These are phyloP conservation scores for Dryadomyces sulphureus DNA, from an alignment of 2,329 filamentous ascomycete genomes.

Conservation along the genomic window DNA sequence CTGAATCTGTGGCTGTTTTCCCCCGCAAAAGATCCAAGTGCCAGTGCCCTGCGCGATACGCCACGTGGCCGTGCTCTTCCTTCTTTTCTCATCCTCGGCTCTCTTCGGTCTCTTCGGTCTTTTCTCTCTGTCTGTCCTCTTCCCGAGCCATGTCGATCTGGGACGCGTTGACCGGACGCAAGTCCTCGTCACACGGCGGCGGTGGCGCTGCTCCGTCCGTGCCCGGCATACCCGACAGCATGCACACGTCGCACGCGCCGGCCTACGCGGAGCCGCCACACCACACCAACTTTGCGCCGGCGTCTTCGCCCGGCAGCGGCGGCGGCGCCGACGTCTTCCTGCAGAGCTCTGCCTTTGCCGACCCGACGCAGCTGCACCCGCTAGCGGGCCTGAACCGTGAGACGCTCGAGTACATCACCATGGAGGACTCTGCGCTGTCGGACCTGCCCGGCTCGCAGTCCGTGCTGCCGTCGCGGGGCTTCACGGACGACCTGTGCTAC, in stretches of 20 bases:
- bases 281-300: constrained; percentile 35
- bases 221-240: constrained; percentile 21
- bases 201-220: constrained; percentile 16
- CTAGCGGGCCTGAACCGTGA: constrained; percentile 87
- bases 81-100: neutral
- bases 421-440: constrained; percentile 83
- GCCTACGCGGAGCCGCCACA: constrained; percentile 30
- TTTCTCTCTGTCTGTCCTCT: neutral
- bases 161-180: constrained; percentile 47
- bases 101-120: neutral
- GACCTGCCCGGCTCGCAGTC: constrained; percentile 76
- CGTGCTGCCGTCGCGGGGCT: constrained; percentile 84
- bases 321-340: constrained; percentile 83
- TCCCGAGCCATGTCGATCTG: constrained; percentile 35
- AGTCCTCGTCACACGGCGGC: constrained; percentile 18
- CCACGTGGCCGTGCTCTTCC: too few relatives aligned
- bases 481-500: constrained; percentile 97
- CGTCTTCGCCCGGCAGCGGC: constrained; percentile 18
- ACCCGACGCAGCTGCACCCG: constrained; percentile 80
- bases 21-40: too few relatives aligned
- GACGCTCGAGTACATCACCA: constrained; percentile 82
- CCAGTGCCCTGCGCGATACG: too few relatives aligned
- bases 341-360: constrained; percentile 58
- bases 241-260: constrained; percentile 13
- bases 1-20: neutral